Evolutionary conservation across 1,139 yeast species (phyloP), one percentile per base, ranked within the genome.

Genomic region (Pichia norvegensis): DNA sequence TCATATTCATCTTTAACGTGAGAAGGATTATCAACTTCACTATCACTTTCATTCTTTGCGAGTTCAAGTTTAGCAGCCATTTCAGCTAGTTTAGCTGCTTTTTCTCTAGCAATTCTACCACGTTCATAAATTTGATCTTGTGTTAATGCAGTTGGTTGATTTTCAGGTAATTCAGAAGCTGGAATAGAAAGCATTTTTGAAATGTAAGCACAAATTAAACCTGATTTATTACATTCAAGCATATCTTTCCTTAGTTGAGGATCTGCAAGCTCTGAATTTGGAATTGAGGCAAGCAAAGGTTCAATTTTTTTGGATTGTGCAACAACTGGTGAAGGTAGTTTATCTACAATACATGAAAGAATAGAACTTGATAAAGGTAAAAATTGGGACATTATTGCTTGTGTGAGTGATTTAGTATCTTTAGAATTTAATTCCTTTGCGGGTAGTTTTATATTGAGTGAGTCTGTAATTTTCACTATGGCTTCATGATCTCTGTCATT

Each of bases 111-210:
- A 33, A 65, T 67, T 54, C 81, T 73, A 35, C 84, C 81, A 50
- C 84, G 72, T 56, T 84, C 88, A 49, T 76, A 68, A 42, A 84
- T 67, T 55, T 85, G 88, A 46, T 79, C 85, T 3, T 74, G 67
- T 0, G 78, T 63, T 43, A 76, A 55, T 2, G 60, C 67, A 1
- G 64, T 56, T 22, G 63, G 56, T 39, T 64, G 67, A 47, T 78
- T 81, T 52, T 70, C 71, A 0, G 97, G 97, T 33, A 90, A 66
- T 48, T 90, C 97, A 23, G 73, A 77, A 46, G 79, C 81, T 0
- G 95, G 95, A 20, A 92, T 74, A 0, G 97, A 86, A 3, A 92
- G 65, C 67, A 92, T 84, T 57, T 94, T 94, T 1, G 97, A 87
- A 1, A 92, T 87, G 62, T 84, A 94, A 0, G 95, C 95, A 47